phyloP scores from a whole-genome alignment of 2,329 filamentous ascomycete species.

The Passalora sequoiae region DNA sequence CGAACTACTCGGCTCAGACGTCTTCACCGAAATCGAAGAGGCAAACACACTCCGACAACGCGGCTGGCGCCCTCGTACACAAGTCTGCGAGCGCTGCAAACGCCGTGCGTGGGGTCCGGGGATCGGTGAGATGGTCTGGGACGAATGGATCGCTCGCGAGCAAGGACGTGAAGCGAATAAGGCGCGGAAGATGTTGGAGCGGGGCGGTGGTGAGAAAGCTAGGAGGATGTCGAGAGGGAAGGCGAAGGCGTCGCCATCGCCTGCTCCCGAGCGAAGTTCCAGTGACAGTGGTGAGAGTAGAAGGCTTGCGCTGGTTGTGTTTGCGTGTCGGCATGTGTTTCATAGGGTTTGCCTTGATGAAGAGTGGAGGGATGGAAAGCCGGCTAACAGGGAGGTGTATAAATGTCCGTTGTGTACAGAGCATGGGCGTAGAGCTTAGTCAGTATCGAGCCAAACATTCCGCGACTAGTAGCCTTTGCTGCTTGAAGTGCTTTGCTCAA shows the following conservation, averaged over 20 bases:
- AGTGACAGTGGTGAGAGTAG: constrained; percentile 41
- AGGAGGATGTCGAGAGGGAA: constrained; percentile 49
- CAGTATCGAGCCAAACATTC: too few relatives aligned
- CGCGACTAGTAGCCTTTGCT: too few relatives aligned
- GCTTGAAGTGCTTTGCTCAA: too few relatives aligned
- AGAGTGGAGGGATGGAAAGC: constrained; percentile 20
- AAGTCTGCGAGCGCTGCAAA: constrained; percentile 81
- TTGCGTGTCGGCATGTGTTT: constrained; percentile 67
- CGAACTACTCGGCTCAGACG: constrained; percentile 76
- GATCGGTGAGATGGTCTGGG: constrained; percentile 69
- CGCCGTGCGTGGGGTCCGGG: constrained; percentile 84
- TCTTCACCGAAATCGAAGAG: constrained; percentile 76
- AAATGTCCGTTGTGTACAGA: constrained; percentile 33
- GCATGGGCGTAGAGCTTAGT: constrained; percentile 1
- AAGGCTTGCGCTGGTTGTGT: constrained; percentile 52
- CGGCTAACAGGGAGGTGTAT: constrained; percentile 22
- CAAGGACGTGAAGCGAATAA: constrained; percentile 41
- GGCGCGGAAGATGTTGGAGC: constrained; percentile 38
- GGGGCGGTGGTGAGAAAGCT: constrained; percentile 33
- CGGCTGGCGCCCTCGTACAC: constrained; percentile 83
- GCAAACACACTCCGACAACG: constrained; percentile 69
- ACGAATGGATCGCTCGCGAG: constrained; percentile 67
- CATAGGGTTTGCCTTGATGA: constrained; percentile 63
- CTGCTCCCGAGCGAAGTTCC: constrained; percentile 35
- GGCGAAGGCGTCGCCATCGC: constrained; percentile 44